Evolutionary conservation across 108 stramenopile genomes (phyloP).

Genomic region (Conticribra guillardii): DNA sequence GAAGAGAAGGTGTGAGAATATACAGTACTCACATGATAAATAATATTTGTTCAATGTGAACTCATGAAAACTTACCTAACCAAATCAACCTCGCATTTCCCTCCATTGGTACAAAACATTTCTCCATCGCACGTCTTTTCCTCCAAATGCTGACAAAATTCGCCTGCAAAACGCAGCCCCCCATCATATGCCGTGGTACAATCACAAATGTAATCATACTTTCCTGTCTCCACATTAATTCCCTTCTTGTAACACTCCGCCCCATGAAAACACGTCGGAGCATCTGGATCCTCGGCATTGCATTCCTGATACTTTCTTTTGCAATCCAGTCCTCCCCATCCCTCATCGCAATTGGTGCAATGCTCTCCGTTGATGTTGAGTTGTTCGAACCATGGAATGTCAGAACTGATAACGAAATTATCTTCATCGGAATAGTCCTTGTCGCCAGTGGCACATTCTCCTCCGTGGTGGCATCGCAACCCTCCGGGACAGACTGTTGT

Average conservation of each 20-base stretch:
- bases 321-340: conserved; percentile 44
- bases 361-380: conserved; percentile 42
- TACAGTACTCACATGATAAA: too few relatives aligned
- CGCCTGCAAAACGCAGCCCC: conserved; percentile 19
- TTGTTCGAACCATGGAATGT: conserved; percentile 42
- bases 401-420: neutral
- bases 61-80: conserved; percentile 4
- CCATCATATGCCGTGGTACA: conserved; percentile 23
- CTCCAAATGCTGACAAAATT: conserved; percentile 44
- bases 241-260: conserved; percentile 29
- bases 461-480: conserved; percentile 38
- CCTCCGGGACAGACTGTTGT: conserved; percentile 44
- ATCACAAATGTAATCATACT: conserved; percentile 40
- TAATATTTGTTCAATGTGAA: too few relatives aligned
- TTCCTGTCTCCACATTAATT: conserved; percentile 6
- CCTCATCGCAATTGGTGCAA: conserved; percentile 40
- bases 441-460: conserved; percentile 36
- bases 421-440: conserved; percentile 18
- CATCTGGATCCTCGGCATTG: conserved; percentile 25
- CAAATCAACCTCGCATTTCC: conserved; percentile 21
- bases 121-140: conserved; percentile 35
- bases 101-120: conserved; percentile 52
- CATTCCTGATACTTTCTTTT: conserved; percentile 22
- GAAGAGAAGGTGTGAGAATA: too few relatives aligned
- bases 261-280: conserved; percentile 41